Evolutionary conservation across 2,329 filamentous ascomycete species (phyloP), one percentile per base, ranked within the genome.

Genomic region (Venturia nashicola): DNA sequence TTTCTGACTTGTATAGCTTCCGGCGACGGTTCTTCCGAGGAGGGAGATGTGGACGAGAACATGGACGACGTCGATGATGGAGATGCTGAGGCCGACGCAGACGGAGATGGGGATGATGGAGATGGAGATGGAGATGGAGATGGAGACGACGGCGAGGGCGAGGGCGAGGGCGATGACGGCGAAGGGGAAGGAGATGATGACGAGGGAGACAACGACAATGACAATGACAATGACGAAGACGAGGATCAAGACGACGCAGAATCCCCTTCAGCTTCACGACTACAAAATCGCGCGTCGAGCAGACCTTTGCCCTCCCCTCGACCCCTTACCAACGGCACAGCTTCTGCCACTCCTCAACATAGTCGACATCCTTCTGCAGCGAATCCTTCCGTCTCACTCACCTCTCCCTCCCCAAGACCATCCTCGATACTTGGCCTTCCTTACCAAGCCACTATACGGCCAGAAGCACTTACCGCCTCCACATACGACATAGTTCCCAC

Each of bases 401-500:
- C 78, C 3, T 79, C 80, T 1, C 76, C 79, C 5, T 79, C 79
- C 39, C 74, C 74, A 9, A 72, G 72, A 20, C 76, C 74, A 2
- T 68, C 74, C 7, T 39, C 36, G 1, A 23, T 55, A 23, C 51
- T 57, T 27, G 67, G 70, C 61, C 76, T 75, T 48, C 77, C 75
- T 65, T 80, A 77, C 68, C 85, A 83, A 59, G 88, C 87, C 0
- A 80, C 78, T 61, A 81, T 91, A n/a, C 85, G 89, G 0, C 81
- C 86, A 12, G 91, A 96, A 71, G 89, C 86, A n/a, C 78, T 96
- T 61, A 87, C 82, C 1, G 93, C 94, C 16, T 79, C 82, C 48
- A 84, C 88, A 2, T 99, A 97, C 78, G 94, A 99, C 73, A 96
- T 99, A 66, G 88, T 96, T 0, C 94, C 94, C 1, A 97, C 94